Base-by-base conservation (phyloP, 192 early-diverging fungal species). In the Coemansia nantahalensis region DNA sequence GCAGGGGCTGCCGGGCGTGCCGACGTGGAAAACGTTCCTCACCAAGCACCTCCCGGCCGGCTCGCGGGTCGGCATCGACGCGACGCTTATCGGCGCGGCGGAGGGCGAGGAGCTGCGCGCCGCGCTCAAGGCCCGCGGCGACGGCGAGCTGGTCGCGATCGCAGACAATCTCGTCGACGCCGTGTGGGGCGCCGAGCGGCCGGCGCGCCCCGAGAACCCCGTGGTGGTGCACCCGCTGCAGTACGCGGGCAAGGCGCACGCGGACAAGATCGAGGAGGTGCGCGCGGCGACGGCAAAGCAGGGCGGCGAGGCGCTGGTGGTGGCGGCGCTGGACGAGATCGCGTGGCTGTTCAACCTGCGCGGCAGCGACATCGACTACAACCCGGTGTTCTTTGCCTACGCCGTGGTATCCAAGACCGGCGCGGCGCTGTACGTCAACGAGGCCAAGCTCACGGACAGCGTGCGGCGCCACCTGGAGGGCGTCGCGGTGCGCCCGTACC, bases 271-370 rank as follows among this genome's bases (percentile, higher is more conserved):
- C 23, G 51, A 48, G 11, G 73, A 78, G 12, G 60, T 97, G 28
- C 90, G 87, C 26, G 83, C 78, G 21, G 63, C 78, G 42, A 72
- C 94, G 21, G 66, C 76, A 35, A 81, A 88, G 56, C 79, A 82
- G 52, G 69, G 79, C 13, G 69, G 67, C 8, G 83, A 80, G 51
- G 96, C 90, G 22, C 80, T 91, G 39, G 83, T 93, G 3, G 83
- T 95, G 6, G 85, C 93, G 8, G 92, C 86, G 8, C 78, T 99
- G 46, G 96, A 97, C 66, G 96, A 98, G 75, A 83, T 98, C 54
- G 91, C 91, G 10, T 98, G 96, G 96, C 79, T 98, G 28, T 92
- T 93, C 71, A 98, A 98, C 63, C 72, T 98, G 44, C 88, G 96
- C 51, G 96, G 96, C n/a, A 85, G 85, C 22, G 96, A 98, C 58